These are phyloP conservation scores for Juglanconis oblonga DNA, from an alignment of 2,329 filamentous ascomycete species.

Conservation along the genomic window DNA sequence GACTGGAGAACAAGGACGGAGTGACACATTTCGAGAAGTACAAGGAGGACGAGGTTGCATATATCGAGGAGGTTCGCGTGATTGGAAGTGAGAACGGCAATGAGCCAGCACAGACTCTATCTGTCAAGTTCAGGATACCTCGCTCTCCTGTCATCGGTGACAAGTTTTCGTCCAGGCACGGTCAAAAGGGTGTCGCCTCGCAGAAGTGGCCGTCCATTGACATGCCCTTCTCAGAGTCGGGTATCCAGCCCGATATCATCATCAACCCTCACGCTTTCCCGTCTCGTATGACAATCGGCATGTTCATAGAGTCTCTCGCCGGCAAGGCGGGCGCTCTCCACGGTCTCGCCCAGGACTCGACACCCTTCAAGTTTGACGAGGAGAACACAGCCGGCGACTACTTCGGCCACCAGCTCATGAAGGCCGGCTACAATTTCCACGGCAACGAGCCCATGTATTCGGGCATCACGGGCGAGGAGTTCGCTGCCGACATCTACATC, in stretches of 20 bases:
- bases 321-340: conserved; percentile 94
- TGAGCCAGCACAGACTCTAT: conserved; percentile 83
- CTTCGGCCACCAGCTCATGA: conserved; percentile 92
- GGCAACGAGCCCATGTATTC: conserved; percentile 99
- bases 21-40: conserved; percentile 88
- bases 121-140: conserved; percentile 89
- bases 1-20: conserved; percentile 81
- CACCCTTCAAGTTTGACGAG: conserved; percentile 92
- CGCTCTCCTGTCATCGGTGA: conserved; percentile 92
- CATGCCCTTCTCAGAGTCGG: conserved; percentile 95
- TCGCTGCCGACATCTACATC: conserved; percentile 92
- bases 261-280: conserved; percentile 99
- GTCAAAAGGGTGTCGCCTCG: conserved; percentile 94
- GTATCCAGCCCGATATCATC: conserved; percentile 95
- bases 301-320: conserved; percentile 96
- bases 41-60: conserved; percentile 86
- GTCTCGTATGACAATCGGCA: conserved; percentile 98
- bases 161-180: conserved; percentile 98
- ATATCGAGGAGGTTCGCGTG: conserved; percentile 88
- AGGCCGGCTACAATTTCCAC: conserved; percentile 96
- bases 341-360: conserved; percentile 92
- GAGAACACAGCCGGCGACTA: conserved; percentile 88
- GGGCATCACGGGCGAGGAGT: conserved; percentile 91
- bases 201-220: conserved; percentile 93
- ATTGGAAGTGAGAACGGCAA: conserved; percentile 81